Conservation (phyloP, 805 yeast genomes). For the Wickerhamomyces ciferrii region DNA sequence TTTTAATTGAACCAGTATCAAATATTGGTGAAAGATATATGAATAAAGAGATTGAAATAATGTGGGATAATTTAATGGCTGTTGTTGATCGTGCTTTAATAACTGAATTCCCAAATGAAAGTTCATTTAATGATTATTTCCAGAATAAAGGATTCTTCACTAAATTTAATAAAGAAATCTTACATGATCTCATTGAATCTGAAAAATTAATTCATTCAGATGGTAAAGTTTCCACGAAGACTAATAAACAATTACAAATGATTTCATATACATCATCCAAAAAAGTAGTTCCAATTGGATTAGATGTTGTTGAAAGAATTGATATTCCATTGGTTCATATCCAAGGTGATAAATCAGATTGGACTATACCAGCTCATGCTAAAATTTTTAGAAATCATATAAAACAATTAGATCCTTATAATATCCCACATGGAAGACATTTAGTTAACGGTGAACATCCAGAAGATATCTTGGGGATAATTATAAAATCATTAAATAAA, state of each 20-base stretch:
- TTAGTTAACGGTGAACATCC: conserved; percentile 42
- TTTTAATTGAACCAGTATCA: conserved; percentile 52
- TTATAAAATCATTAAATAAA: background rate
- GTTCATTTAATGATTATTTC: conserved; percentile 36
- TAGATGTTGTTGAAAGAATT: conserved; percentile 27
- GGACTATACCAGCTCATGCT: conserved; percentile 46
- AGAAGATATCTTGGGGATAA: conserved; percentile 20
- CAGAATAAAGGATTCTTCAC: conserved; percentile 32
- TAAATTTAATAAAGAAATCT: conserved; percentile 33
- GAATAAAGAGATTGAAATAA: conserved; percentile 15
- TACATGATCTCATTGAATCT: conserved; percentile 33
- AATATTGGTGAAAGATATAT: conserved; percentile 7
- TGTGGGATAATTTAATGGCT: conserved; percentile 10
- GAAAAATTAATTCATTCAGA: conserved; percentile 27
- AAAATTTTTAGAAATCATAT: conserved; percentile 27
- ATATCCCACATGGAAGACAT: conserved; percentile 42
- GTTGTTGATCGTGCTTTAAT: conserved; percentile 21
- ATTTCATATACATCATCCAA: conserved; percentile 36
- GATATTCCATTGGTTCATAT: conserved; percentile 40
- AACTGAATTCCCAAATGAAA: conserved; percentile 32
- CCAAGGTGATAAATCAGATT: conserved; percentile 41
- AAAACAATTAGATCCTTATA: conserved; percentile 26
- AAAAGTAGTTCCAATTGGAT: conserved; percentile 26
- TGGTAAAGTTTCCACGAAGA: conserved; percentile 29
- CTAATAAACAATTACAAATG: conserved; percentile 34